A percentile compares a stretch with the other conserved stretches of the same genome.
phyloP scores from a whole-genome alignment of 192 early-diverging fungal species.

The Coemansia sp. region DNA sequence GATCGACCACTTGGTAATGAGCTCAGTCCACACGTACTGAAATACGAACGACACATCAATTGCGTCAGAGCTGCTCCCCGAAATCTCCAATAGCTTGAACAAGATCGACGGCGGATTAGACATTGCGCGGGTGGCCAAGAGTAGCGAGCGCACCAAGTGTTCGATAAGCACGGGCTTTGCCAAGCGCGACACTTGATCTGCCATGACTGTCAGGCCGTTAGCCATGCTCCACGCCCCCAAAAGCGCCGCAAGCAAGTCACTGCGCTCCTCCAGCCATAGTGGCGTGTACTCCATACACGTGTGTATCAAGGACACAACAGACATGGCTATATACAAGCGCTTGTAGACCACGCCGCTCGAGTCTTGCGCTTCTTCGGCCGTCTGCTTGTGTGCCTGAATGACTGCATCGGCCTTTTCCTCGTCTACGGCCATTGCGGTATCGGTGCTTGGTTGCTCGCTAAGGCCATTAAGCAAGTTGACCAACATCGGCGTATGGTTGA shows the following conservation, averaged over 20 bases:
- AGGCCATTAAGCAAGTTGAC: slow-evolving; percentile 46
- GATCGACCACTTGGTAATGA: slow-evolving; percentile 64
- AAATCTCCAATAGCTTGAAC: slow-evolving; percentile 41
- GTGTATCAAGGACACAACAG: slow-evolving; percentile 17
- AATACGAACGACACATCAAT: slow-evolving; percentile 44
- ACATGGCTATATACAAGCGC: slow-evolving; percentile 38
- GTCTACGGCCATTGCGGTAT: slow-evolving; percentile 21
- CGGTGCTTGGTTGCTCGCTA: not conserved
- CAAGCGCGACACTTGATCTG: slow-evolving; percentile 24
- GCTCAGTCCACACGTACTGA: slow-evolving; percentile 37
- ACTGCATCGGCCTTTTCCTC: slow-evolving; percentile 10
- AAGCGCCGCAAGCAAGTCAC: slow-evolving; percentile 27
- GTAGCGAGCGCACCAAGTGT: slow-evolving; percentile 30
- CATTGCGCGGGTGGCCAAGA: slow-evolving; percentile 34
- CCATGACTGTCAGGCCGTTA: not conserved
- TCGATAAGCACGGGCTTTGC: slow-evolving; percentile 32
- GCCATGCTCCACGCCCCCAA: slow-evolving; percentile 24
- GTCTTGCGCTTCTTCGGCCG: not conserved
- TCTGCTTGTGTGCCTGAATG: not conserved
- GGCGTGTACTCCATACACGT: slow-evolving; percentile 26
- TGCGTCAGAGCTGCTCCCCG: slow-evolving; percentile 32
- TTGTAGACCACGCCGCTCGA: slow-evolving; percentile 3
- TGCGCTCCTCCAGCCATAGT: slow-evolving; percentile 38
- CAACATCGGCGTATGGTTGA: slow-evolving; percentile 57
- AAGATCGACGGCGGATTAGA: slow-evolving; percentile 31